phyloP scores from a whole-genome alignment of 805 yeast genomes.

The Kazachstania kunashirensis region DNA sequence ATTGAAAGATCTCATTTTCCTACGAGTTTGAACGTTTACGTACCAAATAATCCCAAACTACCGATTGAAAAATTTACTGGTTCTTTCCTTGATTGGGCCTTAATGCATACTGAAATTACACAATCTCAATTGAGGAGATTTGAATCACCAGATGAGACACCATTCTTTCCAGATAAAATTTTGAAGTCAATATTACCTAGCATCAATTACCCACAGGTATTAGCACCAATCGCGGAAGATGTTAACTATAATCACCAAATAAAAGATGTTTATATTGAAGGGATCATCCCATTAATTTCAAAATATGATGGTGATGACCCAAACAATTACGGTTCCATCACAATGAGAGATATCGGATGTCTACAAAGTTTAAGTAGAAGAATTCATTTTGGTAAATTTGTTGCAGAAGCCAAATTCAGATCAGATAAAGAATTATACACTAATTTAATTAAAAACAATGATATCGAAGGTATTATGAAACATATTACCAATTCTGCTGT shows the following conservation, averaged over 20 bases:
- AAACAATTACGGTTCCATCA: conserved; percentile 83
- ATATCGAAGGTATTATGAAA: conserved; percentile 61
- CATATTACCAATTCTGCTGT: conserved; percentile 84
- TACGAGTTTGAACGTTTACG: conserved; percentile 66
- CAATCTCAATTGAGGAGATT: conserved; percentile 80
- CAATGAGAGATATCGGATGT: conserved; percentile 74
- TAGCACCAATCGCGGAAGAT: conserved; percentile 66
- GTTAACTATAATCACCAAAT: conserved; percentile 69
- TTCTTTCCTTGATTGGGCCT: conserved; percentile 79
- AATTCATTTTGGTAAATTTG: conserved; percentile 95
- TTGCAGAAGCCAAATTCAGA: conserved; percentile 88
- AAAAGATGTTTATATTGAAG: conserved; percentile 52
- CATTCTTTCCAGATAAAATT: conserved; percentile 69
- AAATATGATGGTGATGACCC: conserved; percentile 60
- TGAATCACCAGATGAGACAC: conserved; percentile 89
- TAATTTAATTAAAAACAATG: conserved; percentile 52
- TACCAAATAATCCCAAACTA: conserved; percentile 36
- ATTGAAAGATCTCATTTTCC: conserved; percentile 89
- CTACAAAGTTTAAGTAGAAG: conserved; percentile 84
- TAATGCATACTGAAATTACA: conserved; percentile 60
- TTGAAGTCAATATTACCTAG: conserved; percentile 68
- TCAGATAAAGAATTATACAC: conserved; percentile 55
- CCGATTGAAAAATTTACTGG: conserved; percentile 63
- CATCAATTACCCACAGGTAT: conserved; percentile 63
- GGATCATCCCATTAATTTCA: conserved; percentile 69